phyloP scores from a whole-genome alignment of 768 basidiomycete species.

The Auricularia sp. region DNA sequence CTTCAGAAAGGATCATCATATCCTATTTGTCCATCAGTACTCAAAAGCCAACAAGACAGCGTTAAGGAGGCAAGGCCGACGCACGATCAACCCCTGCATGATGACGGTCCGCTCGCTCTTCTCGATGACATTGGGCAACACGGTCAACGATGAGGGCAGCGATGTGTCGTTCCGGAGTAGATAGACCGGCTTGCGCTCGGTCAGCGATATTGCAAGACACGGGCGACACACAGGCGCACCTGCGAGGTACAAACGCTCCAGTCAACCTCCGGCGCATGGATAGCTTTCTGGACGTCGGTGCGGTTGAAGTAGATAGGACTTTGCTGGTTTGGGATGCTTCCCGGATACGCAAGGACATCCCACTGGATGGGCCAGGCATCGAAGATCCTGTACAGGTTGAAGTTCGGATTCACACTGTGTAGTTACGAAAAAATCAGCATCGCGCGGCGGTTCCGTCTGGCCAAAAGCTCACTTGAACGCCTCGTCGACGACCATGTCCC shows the following conservation, averaged over 20 bases:
- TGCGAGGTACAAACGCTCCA: conserved; percentile 20
- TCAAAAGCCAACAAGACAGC: too few species aligned
- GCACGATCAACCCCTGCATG: conserved; percentile 23
- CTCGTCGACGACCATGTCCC: background rate
- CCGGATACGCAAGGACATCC: background rate
- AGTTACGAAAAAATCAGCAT: conserved; percentile 29
- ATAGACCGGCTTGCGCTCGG: background rate
- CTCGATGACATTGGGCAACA: conserved; percentile 27
- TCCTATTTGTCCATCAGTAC: conserved; percentile 13
- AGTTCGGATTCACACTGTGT: conserved; percentile 39
- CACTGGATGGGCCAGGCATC: conserved; percentile 41
- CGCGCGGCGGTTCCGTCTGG: background rate
- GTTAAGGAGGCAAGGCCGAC: background rate
- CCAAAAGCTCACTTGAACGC: background rate
- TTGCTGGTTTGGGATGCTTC: conserved; percentile 41
- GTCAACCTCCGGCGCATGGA: conserved; percentile 26
- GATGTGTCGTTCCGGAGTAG: conserved; percentile 16
- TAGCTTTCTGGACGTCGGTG: conserved; percentile 28
- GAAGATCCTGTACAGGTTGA: conserved; percentile 45
- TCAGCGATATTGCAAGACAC: conserved; percentile 13
- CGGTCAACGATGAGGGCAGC: conserved; percentile 23
- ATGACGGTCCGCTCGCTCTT: conserved; percentile 25
- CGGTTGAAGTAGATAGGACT: conserved; percentile 44
- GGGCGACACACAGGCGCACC: conserved; percentile 17
- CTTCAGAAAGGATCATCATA: conserved; percentile 26